Percentiles rank a stretch among this genome's conserved stretches.
These are phyloP conservation scores for Podospora pseudocomata DNA, from an alignment of 495 filamentous ascomycete genomes.

Conservation along the genomic window DNA sequence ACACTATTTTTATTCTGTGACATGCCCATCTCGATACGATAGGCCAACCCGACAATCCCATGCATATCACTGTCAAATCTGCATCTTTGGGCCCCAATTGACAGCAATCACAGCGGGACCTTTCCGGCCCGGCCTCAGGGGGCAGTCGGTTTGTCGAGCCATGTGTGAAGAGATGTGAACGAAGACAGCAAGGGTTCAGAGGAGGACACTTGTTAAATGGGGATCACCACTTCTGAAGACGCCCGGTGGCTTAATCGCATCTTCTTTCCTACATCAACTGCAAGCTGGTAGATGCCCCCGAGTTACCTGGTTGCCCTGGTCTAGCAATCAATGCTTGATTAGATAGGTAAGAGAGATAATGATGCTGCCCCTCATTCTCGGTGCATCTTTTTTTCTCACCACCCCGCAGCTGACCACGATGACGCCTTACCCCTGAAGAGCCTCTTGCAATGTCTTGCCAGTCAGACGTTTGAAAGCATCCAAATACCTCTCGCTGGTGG, in stretches of 20 bases:
- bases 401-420: background rate
- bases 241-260: background rate
- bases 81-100: background rate
- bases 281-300: background rate
- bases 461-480: slow-evolving; percentile 44
- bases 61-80: background rate
- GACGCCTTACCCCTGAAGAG: slow-evolving; percentile 18
- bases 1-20: background rate
- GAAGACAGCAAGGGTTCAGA: background rate
- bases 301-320: background rate
- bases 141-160: background rate
- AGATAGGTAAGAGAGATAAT: background rate
- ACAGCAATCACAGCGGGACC: background rate
- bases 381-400: background rate
- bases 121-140: background rate
- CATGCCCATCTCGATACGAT: background rate
- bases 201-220: background rate
- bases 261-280: background rate
- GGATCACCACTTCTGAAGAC: background rate
- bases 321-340: background rate
- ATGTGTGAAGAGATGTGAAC: background rate
- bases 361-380: background rate
- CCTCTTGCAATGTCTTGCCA: slow-evolving; percentile 43
- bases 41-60: background rate
- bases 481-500: slow-evolving; percentile 54